Evolutionary conservation across 441 rosid genomes (phyloP), one percentile per base, ranked within the genome.

Genomic region (Mallotus repandus): DNA sequence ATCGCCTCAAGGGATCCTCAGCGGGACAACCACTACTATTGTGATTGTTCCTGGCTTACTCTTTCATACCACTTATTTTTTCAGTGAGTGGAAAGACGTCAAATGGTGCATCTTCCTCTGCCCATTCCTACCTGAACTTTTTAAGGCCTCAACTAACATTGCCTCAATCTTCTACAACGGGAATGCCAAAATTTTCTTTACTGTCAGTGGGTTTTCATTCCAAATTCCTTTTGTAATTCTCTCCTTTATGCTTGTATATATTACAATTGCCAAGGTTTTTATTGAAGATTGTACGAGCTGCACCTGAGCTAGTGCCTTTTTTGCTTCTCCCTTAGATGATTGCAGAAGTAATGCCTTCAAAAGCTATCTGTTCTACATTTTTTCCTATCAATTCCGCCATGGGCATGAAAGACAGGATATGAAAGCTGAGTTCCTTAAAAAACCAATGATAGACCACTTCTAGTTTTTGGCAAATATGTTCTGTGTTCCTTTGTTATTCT

Each of bases 301-400:
- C 99, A 60, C 91, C 92, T 3, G 97, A 88, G 70, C 86, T 89
- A 2, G 97, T 97, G 15, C 88, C 89, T 81, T 94, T 97, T 80
- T 87, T 94, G 81, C 84, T 91, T 81, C 99, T 86, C 48, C 97
- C 97, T 63, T 92, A 96, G 76, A 94, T 91, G 84, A 94, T 89
- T 8, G 94, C 94, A 7, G 96, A 92, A 22, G 99, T 97, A 61
- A 94, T 87, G 53, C 99, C 99, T 79, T 94, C 99, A 38, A 94
- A 94, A 66, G 99, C 99, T 70, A 94, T 86, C 83, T 92, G 99
- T 46, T 94, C 97, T 2, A 97, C 99, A 11, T 97, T 91, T 81
- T 94, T 94, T 9, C 97, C 99, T 38, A 83, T 80, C 43, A 94
- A 82, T 74, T 94, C 99, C 43, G 92, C 99, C 59, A 88, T 76